These are phyloP conservation scores for Ceratocystis cacaofunesta DNA, from an alignment of 2,329 filamentous ascomycete genomes.

Conservation along the genomic window DNA sequence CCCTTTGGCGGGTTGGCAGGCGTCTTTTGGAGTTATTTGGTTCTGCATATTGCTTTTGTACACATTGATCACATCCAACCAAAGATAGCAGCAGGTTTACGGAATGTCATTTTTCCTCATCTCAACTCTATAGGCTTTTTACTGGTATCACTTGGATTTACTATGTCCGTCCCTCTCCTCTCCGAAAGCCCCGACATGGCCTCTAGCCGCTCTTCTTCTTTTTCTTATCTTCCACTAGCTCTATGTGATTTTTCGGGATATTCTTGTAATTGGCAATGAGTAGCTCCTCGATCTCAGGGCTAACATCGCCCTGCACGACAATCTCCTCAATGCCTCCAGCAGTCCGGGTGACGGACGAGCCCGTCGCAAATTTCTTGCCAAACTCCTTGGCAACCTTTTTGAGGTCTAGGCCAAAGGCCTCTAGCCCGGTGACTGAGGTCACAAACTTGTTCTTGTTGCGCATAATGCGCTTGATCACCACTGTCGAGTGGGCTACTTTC, in stretches of 20 bases:
- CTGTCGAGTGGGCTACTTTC: conserved; percentile 64
- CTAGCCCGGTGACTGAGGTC: conserved; percentile 78
- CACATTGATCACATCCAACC: not conserved
- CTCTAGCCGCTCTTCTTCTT: conserved; percentile 39
- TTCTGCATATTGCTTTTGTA: not conserved
- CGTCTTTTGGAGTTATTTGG: not conserved
- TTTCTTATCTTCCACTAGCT: conserved; percentile 92
- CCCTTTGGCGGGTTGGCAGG: not conserved
- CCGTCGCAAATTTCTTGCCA: conserved; percentile 97
- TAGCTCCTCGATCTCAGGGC: conserved; percentile 86
- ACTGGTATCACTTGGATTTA: conserved; percentile 1
- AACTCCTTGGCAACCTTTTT: conserved; percentile 93
- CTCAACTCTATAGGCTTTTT: not conserved
- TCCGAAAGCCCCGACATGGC: conserved; percentile 19
- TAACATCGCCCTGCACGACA: conserved; percentile 92
- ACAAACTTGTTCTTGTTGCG: conserved; percentile 97
- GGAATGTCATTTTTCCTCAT: not conserved
- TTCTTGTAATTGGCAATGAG: conserved; percentile 75
- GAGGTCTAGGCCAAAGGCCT: conserved; percentile 78
- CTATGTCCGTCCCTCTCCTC: not conserved
- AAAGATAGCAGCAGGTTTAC: not conserved
- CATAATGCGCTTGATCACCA: conserved; percentile 93
- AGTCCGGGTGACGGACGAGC: conserved; percentile 79
- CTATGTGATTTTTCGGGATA: conserved; percentile 89
- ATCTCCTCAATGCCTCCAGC: conserved; percentile 84